Percentiles rank a stretch among this genome's conserved stretches.
These are phyloP conservation scores for Prosopis cineraria DNA, from an alignment of 306 rosid species.

Conservation along the genomic window DNA sequence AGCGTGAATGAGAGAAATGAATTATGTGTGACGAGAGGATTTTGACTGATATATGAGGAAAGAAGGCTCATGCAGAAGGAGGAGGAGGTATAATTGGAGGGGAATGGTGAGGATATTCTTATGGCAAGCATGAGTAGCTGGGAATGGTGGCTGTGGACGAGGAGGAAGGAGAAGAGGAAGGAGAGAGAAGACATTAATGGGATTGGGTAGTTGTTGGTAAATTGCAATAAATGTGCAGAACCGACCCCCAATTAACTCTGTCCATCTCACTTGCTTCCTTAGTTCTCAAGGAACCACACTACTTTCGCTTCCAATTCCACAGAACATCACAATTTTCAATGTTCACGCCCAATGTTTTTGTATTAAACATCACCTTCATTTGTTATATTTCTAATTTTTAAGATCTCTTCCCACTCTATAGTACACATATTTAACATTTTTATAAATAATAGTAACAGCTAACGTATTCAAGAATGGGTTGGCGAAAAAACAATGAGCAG, in stretches of 20 bases:
- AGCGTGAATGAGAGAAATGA: slow-evolving; percentile 59
- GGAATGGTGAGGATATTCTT: not conserved
- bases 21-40: slow-evolving; percentile 45
- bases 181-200: slow-evolving; percentile 57
- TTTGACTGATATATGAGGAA: slow-evolving; percentile 42
- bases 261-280: not conserved
- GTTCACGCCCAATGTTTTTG: not conserved
- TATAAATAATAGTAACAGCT: too few relatives aligned
- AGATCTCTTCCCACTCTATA: too few relatives aligned
- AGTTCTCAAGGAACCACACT: too few relatives aligned
- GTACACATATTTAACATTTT: too few relatives aligned
- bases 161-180: not conserved
- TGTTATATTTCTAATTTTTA: too few relatives aligned
- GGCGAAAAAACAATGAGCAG: too few relatives aligned
- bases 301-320: too few relatives aligned
- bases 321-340: not conserved
- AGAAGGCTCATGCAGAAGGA: slow-evolving; percentile 56
- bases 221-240: slow-evolving; percentile 51
- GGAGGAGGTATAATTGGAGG: not conserved
- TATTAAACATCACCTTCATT: not conserved
- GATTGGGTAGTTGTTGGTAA: slow-evolving; percentile 62
- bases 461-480: too few relatives aligned
- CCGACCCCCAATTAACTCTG: slow-evolving; percentile 46
- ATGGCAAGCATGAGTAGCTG: not conserved
- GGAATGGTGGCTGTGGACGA: not conserved